phyloP scores from a whole-genome alignment of 2,329 filamentous ascomycete genomes.

The Teratosphaeria nubilosa region DNA sequence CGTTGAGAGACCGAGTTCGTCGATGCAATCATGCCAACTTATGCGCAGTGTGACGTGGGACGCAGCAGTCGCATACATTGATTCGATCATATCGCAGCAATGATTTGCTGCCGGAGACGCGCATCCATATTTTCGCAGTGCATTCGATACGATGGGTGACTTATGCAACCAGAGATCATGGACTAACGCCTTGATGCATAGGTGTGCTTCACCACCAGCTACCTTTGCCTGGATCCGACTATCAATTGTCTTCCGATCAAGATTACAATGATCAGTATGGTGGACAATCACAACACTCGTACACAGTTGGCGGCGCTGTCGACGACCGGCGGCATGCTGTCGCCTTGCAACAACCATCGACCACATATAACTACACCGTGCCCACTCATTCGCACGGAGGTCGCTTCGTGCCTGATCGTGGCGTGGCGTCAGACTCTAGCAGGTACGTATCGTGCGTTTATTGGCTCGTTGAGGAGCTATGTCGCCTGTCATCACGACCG shows the following conservation, averaged over 20 bases:
- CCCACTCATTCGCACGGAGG: conserved; percentile 32
- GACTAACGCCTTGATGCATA: neutral
- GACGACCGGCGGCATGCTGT: conserved; percentile 44
- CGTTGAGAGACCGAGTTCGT: neutral
- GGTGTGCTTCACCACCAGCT: conserved; percentile 33
- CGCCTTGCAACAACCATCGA: conserved; percentile 36
- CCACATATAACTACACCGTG: conserved; percentile 35
- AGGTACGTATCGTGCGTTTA: conserved; percentile 40
- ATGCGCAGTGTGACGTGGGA: conserved; percentile 18
- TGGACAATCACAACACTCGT: conserved; percentile 36
- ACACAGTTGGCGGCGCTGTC: conserved; percentile 31
- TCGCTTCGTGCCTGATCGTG: conserved; percentile 44
- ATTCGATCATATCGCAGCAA: neutral
- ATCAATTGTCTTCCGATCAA: conserved; percentile 34
- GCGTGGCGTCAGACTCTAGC: conserved; percentile 39
- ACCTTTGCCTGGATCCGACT: conserved; percentile 29
- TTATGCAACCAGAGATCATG: neutral
- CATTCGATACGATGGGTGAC: conserved; percentile 4
- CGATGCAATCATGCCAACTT: neutral
- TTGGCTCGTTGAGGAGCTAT: conserved; percentile 9
- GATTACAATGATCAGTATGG: conserved; percentile 37
- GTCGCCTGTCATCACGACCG: conserved; percentile 2
- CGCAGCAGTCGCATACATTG: conserved; percentile 6
- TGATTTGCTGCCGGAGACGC: neutral
- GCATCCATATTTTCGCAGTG: conserved; percentile 8